These are phyloP conservation scores for Smallanthus sonchifolius DNA, from an alignment of 129 eudicot genomes.

Conservation along the genomic window DNA sequence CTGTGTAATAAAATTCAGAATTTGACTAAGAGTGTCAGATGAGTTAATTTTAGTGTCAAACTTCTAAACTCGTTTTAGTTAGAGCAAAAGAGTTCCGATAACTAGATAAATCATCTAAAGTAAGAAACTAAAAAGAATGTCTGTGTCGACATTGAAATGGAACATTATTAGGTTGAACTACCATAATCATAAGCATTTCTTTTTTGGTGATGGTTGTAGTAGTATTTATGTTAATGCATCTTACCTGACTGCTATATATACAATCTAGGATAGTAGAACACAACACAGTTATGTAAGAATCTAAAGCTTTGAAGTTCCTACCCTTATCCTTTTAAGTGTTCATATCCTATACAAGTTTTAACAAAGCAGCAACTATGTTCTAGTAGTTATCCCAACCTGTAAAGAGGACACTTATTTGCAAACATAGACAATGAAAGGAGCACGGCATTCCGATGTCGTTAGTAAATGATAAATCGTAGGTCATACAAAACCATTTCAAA, in stretches of 20 bases:
- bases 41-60: neutral
- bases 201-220: neutral
- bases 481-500: neutral
- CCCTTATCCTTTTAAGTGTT: neutral
- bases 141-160: constrained; percentile 9
- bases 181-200: neutral
- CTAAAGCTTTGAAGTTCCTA: neutral
- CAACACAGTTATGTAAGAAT: neutral
- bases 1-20: neutral
- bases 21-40: neutral
- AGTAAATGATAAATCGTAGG: neutral
- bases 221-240: neutral
- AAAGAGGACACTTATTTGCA: neutral
- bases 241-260: constrained; percentile 3
- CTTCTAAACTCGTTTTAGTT: neutral
- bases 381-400: neutral
- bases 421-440: neutral
- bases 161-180: neutral
- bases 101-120: neutral
- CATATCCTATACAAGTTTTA: neutral
- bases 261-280: neutral
- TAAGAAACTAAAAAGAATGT: neutral
- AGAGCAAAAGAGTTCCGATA: neutral
- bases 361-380: neutral
- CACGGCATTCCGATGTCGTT: neutral